Base-by-base conservation (phyloP, 352 stramenopile species). In the Hyaloperonospora arabidopsidis region DNA sequence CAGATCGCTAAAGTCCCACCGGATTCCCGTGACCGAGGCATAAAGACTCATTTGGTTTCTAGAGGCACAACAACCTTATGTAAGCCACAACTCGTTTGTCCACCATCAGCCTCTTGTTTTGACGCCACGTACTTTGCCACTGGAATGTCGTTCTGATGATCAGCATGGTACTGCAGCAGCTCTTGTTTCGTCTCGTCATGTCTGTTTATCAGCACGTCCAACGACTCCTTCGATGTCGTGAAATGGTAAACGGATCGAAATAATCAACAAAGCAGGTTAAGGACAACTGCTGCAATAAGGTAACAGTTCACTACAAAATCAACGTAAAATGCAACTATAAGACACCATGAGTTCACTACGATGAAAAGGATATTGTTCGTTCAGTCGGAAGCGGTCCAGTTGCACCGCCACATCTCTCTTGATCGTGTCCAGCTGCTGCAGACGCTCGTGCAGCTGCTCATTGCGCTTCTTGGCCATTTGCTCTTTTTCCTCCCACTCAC, bases 1-100 rank as follows among this genome's bases (percentile, higher is more conserved):
- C 10, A 57, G 25, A 14, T 59, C 66, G n/a, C 60, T 76, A 39
- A 89, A 86, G 40, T 87, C 74, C 78, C 78, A 91, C 57, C 84
- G 85, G 70, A 91, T 91, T 34, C 80, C 78, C 5, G 78, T 89
- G 12, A 89, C 64, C 5, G 76, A 76, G 2, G 80, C 80, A 35
- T 86, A 88, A 18, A 91, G 57, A 21, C 76, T 83, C 76, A 91
- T 89, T 49, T 85, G 74, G 45, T 87, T 81, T 45, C 80, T 91
- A 43, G 39, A 51, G 7, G 34, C 34, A 17, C 44, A 49, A 56
- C 36, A 44, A 5, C 22, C n/a, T 28, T 2, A 44, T 13, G n/a
- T 36, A 28, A 56, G 15, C 11, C 54, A 5, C 8, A 43, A 22
- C 35, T 43, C 12, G 14, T 17, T 21, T 10, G 53, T 35, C 40